These are phyloP conservation scores for Boletus reticuloceps DNA, from an alignment of 768 basidiomycete species.

Conservation along the genomic window DNA sequence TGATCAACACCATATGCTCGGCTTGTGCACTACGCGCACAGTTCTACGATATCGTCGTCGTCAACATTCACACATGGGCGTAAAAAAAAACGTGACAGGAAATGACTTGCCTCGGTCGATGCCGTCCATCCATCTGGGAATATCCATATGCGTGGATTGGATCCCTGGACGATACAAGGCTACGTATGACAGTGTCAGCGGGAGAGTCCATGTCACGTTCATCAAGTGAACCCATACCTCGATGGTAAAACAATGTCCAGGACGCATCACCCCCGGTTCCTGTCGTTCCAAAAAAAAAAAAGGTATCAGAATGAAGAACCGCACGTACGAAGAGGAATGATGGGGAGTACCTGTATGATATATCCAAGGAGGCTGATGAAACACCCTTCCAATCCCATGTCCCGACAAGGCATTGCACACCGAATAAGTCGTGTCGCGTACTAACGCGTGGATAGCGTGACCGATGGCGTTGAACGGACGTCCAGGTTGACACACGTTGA, in stretches of 20 bases:
- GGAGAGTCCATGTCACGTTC: not conserved
- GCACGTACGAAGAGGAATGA: not conserved
- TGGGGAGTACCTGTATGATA: slow-evolving; percentile 60
- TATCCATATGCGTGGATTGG: slow-evolving; percentile 63
- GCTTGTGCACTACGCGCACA: slow-evolving; percentile 82
- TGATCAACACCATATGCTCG: slow-evolving; percentile 88
- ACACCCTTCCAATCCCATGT: slow-evolving; percentile 86
- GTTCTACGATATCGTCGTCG: slow-evolving; percentile 43
- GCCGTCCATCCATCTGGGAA: slow-evolving; percentile 94
- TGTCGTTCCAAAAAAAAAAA: slow-evolving; percentile 29
- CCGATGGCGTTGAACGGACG: slow-evolving; percentile 70
- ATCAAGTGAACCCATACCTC: slow-evolving; percentile 49
- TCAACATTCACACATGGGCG: not conserved
- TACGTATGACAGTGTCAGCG: slow-evolving; percentile 20
- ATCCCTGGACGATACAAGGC: slow-evolving; percentile 79
- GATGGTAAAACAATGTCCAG: slow-evolving; percentile 91
- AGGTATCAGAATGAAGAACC: not conserved
- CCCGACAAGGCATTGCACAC: slow-evolving; percentile 75
- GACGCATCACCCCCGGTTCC: slow-evolving; percentile 81
- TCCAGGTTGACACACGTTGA: slow-evolving; percentile 74
- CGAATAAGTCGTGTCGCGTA: slow-evolving; percentile 43
- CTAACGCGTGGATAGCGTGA: slow-evolving; percentile 56
- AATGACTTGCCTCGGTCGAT: slow-evolving; percentile 67
- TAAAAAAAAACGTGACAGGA: not conserved
- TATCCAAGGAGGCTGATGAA: slow-evolving; percentile 85